Base-by-base conservation (phyloP, 257 asterid genomes). In the Gentiana macrophylla region DNA sequence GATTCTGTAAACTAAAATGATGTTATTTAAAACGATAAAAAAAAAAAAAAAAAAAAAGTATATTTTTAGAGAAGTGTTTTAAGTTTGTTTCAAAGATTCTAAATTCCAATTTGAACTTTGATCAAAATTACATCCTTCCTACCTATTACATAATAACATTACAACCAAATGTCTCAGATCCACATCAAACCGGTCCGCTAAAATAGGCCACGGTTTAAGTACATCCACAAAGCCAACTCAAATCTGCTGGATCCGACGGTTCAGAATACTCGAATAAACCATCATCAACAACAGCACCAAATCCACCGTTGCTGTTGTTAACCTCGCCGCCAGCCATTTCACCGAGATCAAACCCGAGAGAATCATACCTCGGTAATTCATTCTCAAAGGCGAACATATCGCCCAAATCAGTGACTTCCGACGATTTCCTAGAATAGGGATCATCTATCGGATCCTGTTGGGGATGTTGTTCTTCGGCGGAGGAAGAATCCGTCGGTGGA, bases 251-350 rank as follows among this genome's bases (percentile, higher is more conserved):
- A 3, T 67, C 79, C 12, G 67, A 53, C 34, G 52, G 43, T 8
- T 76, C 79, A 8, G 62, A 12, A 13, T 59, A 61, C 54, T 73
- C 79, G 46, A 77, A 73, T 37, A 73, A n/a, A 9, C 70, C 79
- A 15, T 53, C 75, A 1, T 70, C 69, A 1, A 72, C 47, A 43
- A 67, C 75, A 12, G 59, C 65, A 45, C 61, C 75, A 3, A 44
- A 63, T 57, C 44, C 35, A 15, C 56, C 49, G 41, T 8, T 61
- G 1, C 34, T 70, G 0, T 8, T 36, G 51, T 54, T 9, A 45
- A 13, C 6, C n/a, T 53, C 61, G 32, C 61, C 67, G 10, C 44
- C 70, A 41, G 9, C 9, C 6, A 5, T 41, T 10, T 52, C 64
- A 7, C 45, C 65, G 33, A 77, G 32, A 6, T 57, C 77, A 1